phyloP scores from a whole-genome alignment of 352 stramenopile species.

The Phytophthora cactorum region DNA sequence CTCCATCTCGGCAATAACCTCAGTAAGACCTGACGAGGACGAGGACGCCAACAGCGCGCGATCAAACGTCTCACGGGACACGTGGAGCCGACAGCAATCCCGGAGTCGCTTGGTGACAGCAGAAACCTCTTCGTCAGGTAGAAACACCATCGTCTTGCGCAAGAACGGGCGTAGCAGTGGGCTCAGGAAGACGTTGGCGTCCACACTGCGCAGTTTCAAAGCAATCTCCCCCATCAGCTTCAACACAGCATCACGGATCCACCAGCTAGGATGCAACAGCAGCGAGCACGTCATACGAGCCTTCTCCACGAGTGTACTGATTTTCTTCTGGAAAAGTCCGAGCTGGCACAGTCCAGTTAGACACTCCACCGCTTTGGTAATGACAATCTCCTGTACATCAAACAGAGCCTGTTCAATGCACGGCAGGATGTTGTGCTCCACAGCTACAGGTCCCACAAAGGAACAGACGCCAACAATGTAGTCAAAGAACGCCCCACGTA shows the following conservation, averaged over 20 bases:
- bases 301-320: constrained; percentile 84
- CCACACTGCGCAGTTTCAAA: constrained; percentile 87
- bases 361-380: constrained; percentile 93
- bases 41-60: constrained; percentile 74
- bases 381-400: constrained; percentile 96
- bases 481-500: constrained; percentile 91
- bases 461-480: constrained; percentile 94
- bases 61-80: constrained; percentile 89
- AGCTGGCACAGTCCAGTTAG: constrained; percentile 92
- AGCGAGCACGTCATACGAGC: constrained; percentile 84
- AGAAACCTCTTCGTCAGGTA: constrained; percentile 62
- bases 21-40: constrained; percentile 47
- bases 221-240: constrained; percentile 90
- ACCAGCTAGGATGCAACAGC: constrained; percentile 89
- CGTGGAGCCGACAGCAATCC: constrained; percentile 68
- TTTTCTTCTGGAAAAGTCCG: constrained; percentile 91
- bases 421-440: constrained; percentile 97
- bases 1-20: constrained; percentile 68
- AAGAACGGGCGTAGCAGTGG: constrained; percentile 91
- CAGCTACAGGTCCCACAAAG: constrained; percentile 93
- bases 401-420: constrained; percentile 97
- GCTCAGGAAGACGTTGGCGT: constrained; percentile 93
- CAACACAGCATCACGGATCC: constrained; percentile 84
- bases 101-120: constrained; percentile 63
- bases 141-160: constrained; percentile 81